These are phyloP conservation scores for Aspergillus neoniger DNA, from an alignment of 2,329 filamentous ascomycete genomes.

Conservation along the genomic window DNA sequence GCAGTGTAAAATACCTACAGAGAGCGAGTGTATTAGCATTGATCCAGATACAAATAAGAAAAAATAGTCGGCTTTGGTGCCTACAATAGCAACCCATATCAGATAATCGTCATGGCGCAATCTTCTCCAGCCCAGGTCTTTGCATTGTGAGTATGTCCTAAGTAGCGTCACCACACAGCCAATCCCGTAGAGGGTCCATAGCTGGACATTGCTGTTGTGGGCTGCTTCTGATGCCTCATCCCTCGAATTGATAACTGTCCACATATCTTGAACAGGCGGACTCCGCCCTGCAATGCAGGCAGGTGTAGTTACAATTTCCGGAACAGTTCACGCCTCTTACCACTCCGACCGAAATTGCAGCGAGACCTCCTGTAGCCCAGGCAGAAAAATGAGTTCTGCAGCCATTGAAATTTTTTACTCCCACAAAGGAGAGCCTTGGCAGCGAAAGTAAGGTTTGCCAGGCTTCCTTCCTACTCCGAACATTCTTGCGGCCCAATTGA, in stretches of 20 bases:
- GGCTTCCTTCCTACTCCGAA: not conserved
- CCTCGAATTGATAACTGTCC: conserved; percentile 7
- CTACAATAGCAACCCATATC: conserved; percentile 54
- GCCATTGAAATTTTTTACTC: not conserved
- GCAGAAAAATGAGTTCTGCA: not conserved
- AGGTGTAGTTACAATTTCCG: not conserved
- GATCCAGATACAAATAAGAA: too few species aligned
- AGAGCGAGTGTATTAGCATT: conserved; percentile 12
- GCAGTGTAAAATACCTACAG: conserved; percentile 50
- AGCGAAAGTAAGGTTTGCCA: not conserved
- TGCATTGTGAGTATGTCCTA: conserved; percentile 42
- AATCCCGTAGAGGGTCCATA: conserved; percentile 31
- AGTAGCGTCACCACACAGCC: conserved; percentile 28
- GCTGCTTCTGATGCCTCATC: conserved; percentile 21
- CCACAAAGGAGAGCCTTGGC: not conserved
- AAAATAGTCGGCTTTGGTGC: conserved; percentile 25
- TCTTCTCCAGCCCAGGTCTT: conserved; percentile 25
- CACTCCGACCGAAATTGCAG: too few species aligned
- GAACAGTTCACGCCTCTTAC: not conserved
- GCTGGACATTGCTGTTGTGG: conserved; percentile 20
- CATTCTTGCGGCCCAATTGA: too few species aligned
- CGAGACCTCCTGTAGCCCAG: too few species aligned
- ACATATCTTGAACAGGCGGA: conserved; percentile 1
- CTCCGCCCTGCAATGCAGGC: not conserved
- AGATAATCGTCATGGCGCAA: conserved; percentile 55